These are phyloP conservation scores for Aspergillus unguis DNA, from an alignment of 2,329 filamentous ascomycete genomes.

Conservation along the genomic window DNA sequence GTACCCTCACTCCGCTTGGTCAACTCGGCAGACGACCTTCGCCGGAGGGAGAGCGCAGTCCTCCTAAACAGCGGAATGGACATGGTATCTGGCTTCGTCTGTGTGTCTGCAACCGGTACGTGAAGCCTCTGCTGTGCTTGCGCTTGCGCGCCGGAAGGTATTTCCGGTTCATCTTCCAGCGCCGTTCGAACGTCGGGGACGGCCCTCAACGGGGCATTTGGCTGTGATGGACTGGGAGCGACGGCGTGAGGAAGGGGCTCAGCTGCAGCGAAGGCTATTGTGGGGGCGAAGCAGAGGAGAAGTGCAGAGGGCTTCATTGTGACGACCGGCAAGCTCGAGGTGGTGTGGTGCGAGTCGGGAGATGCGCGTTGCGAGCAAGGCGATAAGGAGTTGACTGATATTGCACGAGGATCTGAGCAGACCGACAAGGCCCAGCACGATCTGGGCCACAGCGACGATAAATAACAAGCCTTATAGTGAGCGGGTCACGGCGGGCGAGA, in stretches of 20 bases:
- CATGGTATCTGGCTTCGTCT: conserved; percentile 11
- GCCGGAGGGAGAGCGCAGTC: conserved; percentile 32
- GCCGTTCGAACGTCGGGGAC: conserved; percentile 12
- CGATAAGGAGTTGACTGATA: background rate
- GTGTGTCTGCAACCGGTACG: conserved; percentile 6
- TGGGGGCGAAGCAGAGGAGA: conserved; percentile 20
- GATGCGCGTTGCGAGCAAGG: background rate
- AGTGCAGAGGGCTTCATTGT: conserved; percentile 20
- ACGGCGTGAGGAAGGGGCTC: conserved; percentile 30
- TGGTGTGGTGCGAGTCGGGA: background rate
- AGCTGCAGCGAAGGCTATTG: conserved; percentile 20
- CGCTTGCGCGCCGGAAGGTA: background rate
- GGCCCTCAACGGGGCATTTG: conserved; percentile 17
- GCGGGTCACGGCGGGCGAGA: background rate
- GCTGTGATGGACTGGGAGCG: conserved; percentile 17
- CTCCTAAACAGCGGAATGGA: conserved; percentile 20
- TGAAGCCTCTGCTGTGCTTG: conserved; percentile 13
- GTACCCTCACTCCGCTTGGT: conserved; percentile 38
- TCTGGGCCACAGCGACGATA: background rate
- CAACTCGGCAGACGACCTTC: conserved; percentile 17
- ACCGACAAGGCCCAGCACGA: background rate
- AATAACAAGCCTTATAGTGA: background rate
- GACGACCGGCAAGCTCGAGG: background rate
- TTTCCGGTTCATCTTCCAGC: conserved; percentile 7
- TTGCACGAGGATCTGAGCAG: background rate